Evolutionary conservation across 441 rosid species (phyloP).

Genomic region (Omphalea diandra): DNA sequence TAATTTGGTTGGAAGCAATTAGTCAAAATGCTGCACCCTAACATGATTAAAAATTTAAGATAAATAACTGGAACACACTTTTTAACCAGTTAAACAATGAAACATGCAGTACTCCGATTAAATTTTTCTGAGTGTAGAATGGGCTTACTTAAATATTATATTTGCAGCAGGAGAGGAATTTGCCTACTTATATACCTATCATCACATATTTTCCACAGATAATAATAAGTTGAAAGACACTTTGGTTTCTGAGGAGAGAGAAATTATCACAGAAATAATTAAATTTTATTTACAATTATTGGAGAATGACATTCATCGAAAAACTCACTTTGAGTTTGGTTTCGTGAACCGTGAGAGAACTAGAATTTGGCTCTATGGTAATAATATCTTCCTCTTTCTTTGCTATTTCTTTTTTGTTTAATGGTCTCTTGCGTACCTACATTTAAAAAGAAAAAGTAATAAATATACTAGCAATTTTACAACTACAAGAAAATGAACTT

Average conservation of each 20-base stretch:
- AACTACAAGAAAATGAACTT: not conserved
- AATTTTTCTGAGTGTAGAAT: not conserved
- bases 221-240: not conserved
- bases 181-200: not conserved
- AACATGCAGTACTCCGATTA: not conserved
- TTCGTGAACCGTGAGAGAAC: slow-evolving; percentile 68
- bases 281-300: not conserved
- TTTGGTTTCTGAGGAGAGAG: not conserved
- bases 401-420: slow-evolving; percentile 73
- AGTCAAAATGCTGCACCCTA: not conserved
- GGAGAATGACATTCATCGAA: not conserved
- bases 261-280: not conserved
- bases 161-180: not conserved
- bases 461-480: not conserved
- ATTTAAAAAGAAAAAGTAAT: not conserved
- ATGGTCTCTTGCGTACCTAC: slow-evolving; percentile 85
- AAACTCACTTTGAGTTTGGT: slow-evolving; percentile 73
- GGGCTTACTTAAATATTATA: not conserved
- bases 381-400: slow-evolving; percentile 85
- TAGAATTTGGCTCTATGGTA: slow-evolving; percentile 53
- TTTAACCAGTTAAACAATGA: not conserved
- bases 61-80: not conserved
- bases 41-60: not conserved
- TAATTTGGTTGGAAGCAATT: not conserved
- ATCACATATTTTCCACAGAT: not conserved